phyloP scores from a whole-genome alignment of 1,139 yeast species.

The Kodamaea sp. region DNA sequence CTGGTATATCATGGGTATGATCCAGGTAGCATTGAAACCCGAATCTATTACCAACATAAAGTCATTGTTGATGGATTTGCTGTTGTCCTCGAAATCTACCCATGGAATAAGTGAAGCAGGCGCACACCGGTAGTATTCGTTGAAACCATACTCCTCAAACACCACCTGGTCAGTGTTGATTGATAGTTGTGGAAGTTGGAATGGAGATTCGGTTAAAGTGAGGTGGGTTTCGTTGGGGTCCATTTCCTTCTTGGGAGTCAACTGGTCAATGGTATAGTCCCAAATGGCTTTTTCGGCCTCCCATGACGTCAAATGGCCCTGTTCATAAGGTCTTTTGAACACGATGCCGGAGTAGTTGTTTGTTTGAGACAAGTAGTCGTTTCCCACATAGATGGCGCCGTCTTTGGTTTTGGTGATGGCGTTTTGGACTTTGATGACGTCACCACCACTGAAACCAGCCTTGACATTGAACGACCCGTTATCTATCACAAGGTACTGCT shows the following conservation, averaged over 20 bases:
- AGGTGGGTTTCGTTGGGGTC: slow-evolving; percentile 54
- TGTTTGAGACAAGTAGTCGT: slow-evolving; percentile 61
- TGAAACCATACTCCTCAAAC: slow-evolving; percentile 90
- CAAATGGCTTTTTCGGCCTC: slow-evolving; percentile 89
- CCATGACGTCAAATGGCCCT: slow-evolving; percentile 91
- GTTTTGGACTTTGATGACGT: slow-evolving; percentile 54
- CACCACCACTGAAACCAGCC: slow-evolving; percentile 57
- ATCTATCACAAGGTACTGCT: slow-evolving; percentile 55
- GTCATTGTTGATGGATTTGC: slow-evolving; percentile 39
- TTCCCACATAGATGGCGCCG: slow-evolving; percentile 70
- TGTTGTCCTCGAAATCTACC: slow-evolving; percentile 32
- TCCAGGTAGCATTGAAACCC: slow-evolving; percentile 87
- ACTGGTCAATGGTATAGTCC: slow-evolving; percentile 65
- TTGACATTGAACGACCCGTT: slow-evolving; percentile 88
- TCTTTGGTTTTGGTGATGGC: slow-evolving; percentile 76
- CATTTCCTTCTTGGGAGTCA: slow-evolving; percentile 31
- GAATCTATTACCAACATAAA: slow-evolving; percentile 82
- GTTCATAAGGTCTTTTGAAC: slow-evolving; percentile 81
- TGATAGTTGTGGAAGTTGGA: slow-evolving; percentile 79
- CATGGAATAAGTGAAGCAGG: slow-evolving; percentile 76
- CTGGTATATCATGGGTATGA: slow-evolving; percentile 82
- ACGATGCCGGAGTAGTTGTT: slow-evolving; percentile 75
- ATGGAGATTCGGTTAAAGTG: slow-evolving; percentile 74
- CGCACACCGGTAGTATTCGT: slow-evolving; percentile 59
- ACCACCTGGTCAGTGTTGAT: slow-evolving; percentile 87